phyloP scores from a whole-genome alignment of 805 yeast species.

The Phaffomyces antillensis region DNA sequence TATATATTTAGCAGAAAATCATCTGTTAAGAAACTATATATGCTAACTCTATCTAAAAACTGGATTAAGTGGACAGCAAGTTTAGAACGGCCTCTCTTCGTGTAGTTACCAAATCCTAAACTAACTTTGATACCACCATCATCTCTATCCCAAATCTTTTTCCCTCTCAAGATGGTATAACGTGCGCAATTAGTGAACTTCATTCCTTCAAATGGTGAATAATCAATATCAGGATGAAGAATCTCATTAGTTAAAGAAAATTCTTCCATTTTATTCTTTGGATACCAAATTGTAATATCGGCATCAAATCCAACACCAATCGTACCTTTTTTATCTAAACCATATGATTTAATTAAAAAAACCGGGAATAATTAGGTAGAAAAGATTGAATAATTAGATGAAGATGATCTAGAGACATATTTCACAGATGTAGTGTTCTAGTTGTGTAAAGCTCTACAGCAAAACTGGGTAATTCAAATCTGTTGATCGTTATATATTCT shows the following conservation, averaged over 20 bases:
- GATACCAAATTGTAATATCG: conserved; percentile 43
- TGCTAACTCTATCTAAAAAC: conserved; percentile 2
- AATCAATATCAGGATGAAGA: conserved; percentile 32
- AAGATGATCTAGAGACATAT: too few species aligned
- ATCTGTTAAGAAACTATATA: too few species aligned
- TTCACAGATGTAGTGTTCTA: too few species aligned
- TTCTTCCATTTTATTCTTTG: conserved; percentile 25
- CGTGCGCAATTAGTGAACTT: conserved; percentile 39
- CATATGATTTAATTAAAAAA: conserved; percentile 41
- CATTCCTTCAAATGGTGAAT: conserved; percentile 35
- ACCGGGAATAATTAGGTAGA: too few species aligned
- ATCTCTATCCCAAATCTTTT: conserved; percentile 25
- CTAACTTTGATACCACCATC: conserved; percentile 16
- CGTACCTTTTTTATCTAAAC: conserved; percentile 35
- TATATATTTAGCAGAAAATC: too few species aligned
- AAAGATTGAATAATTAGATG: too few species aligned
- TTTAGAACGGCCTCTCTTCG: conserved; percentile 21
- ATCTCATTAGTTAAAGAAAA: conserved; percentile 24
- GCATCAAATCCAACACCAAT: conserved; percentile 42
- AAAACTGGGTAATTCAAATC: too few species aligned
- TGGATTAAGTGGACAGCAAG: conserved; percentile 24
- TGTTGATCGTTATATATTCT: too few species aligned
- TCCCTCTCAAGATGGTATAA: conserved; percentile 34
- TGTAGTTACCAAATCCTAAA: conserved; percentile 19
- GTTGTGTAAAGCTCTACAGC: too few species aligned